Evolutionary conservation across 345 rosid genomes (phyloP), one percentile per base, ranked within the genome.

Genomic region (Kandelia obovata): DNA sequence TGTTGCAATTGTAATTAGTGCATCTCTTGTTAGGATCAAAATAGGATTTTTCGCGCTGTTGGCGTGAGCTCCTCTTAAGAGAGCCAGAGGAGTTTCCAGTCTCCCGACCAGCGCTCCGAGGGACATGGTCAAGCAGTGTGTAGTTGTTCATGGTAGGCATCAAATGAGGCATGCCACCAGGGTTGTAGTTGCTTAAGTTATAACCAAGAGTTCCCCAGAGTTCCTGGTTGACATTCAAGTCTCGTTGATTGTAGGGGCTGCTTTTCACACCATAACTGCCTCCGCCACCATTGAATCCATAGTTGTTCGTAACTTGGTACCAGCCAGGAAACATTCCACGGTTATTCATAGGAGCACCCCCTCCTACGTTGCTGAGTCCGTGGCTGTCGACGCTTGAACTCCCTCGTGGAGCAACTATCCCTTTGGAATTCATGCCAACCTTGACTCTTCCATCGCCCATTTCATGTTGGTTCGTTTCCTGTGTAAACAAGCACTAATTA

Each of bases 1-100:
- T 64, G 53, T 53, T 66, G 80, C 83, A 83, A n/a, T 69, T 62
- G n/a, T 37, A 65, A 58, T 81, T 81, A 9, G 66, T 66, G 58
- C 82, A 80, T 35, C 74, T 67, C 34, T 58, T 76, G 34, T 5
- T 10, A 1, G 73, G 73, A 39, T 66, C 73, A 6, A 9, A 7
- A 46, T 46, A 56, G 61, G 1, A 43, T 39, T 53, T 64, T 60
- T 2, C 4, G 19, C 66, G 69, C 31, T 56, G 69, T 9, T 53
- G 30, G 34, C 56, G 51, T 37, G 31, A 20, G n/a, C 60, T 58
- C 46, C 6, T 26, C 47, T 35, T 47, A 2, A 61, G 37, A 1
- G 30, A 5, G 49, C 21, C 13, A 16, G 57, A 58, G 60, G 68
- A 68, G 64, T 30, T 68, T 53, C 63, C 71, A 13, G 39, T 23